A percentile compares a stretch with the other conserved stretches of the same genome.
Conservation (phyloP, 202 grass and related monocot species). For the Schoenoplectus triqueter region DNA sequence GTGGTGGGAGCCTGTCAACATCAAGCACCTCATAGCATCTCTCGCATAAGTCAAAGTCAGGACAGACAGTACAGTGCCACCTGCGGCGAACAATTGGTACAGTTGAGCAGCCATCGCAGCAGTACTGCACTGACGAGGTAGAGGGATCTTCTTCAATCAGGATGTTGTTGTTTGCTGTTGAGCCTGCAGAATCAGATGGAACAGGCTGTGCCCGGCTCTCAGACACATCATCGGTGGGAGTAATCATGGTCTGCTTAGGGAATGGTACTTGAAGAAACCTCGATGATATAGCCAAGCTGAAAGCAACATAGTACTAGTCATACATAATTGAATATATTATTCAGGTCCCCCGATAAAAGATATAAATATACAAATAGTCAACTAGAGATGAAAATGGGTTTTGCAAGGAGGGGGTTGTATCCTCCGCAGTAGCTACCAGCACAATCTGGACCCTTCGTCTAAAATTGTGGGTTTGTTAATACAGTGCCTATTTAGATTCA, state of each 20-base stretch:
- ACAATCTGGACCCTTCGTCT: no score
- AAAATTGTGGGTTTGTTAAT: no score
- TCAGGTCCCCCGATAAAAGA: neutral
- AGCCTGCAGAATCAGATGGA: conserved; percentile 57
- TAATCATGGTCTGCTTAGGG: conserved; percentile 97
- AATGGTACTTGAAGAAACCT: conserved; percentile 97
- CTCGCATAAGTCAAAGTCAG: conserved; percentile 96
- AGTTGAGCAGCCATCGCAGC: conserved; percentile 97
- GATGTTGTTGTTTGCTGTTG: conserved; percentile 53
- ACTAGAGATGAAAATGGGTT: neutral
- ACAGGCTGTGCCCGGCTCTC: conserved; percentile 62
- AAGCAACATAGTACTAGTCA: conserved; percentile 42
- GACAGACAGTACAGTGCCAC: conserved; percentile 96
- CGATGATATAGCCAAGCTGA: conserved; percentile 98
- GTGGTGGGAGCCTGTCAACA: conserved; percentile 77
- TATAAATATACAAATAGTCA: neutral
- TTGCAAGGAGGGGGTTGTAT: neutral
- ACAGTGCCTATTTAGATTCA: no score
- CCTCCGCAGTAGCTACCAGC: no score
- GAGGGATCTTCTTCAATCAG: conserved; percentile 96
- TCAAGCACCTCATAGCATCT: conserved; percentile 93
- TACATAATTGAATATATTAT: conserved; percentile 12
- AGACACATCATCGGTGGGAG: conserved; percentile 67
- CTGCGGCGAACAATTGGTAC: conserved; percentile 93
- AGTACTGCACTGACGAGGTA: conserved; percentile 93